These are phyloP conservation scores for Psilocybe mexicana DNA, from an alignment of 1,284 basidiomycete species.

Conservation along the genomic window DNA sequence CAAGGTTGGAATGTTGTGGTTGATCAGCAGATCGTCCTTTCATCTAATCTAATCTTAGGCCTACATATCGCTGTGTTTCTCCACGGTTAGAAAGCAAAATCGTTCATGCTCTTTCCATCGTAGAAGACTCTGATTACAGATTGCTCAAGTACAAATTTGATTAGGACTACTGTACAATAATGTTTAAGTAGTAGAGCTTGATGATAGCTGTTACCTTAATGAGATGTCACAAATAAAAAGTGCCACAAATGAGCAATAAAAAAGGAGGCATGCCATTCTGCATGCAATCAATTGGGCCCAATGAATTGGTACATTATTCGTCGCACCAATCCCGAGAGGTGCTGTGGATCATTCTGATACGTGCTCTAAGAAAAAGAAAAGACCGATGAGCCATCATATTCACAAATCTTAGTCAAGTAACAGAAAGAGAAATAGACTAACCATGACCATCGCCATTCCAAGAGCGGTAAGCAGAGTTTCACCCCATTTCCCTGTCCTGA, in stretches of 20 bases:
- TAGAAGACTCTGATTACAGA: too few relatives aligned
- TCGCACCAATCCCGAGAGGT: constrained; percentile 86
- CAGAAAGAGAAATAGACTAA: constrained; percentile 35
- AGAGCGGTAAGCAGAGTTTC: constrained; percentile 44
- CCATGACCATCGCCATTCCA: constrained; percentile 41
- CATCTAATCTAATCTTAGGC: constrained; percentile 14
- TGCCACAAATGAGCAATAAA: too few relatives aligned
- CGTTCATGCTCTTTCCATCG: too few relatives aligned
- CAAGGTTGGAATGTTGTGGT: not conserved
- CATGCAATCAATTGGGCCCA: constrained; percentile 68
- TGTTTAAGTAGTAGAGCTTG: too few relatives aligned
- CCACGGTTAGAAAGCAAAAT: too few relatives aligned
- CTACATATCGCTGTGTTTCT: not conserved
- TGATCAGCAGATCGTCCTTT: not conserved
- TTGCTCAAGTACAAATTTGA: too few relatives aligned
- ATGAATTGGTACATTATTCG: constrained; percentile 91
- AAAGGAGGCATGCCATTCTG: not conserved
- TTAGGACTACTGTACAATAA: too few relatives aligned
- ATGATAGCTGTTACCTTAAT: too few relatives aligned
- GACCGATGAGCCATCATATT: constrained; percentile 38
- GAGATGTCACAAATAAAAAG: too few relatives aligned
- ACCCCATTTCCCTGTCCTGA: constrained; percentile 71
- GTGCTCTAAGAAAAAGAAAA: constrained; percentile 28
- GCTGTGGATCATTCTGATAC: constrained; percentile 82
- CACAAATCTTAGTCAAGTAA: not conserved